Evolutionary conservation across 306 rosid species (phyloP), one percentile per base, ranked within the genome.

Genomic region (Sesbania bispinosa): DNA sequence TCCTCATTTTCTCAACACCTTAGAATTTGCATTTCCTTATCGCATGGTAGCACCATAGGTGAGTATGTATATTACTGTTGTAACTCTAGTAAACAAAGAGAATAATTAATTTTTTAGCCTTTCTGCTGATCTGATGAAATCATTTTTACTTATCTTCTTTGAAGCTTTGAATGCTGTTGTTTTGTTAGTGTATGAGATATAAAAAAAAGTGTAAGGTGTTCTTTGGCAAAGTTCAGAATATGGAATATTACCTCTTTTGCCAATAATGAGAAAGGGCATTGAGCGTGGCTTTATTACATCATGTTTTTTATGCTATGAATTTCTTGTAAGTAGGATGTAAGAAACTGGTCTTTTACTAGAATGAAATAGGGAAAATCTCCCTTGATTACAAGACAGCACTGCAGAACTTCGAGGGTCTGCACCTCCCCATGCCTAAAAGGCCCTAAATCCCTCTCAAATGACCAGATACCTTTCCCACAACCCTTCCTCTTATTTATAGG

Each of bases 21-120:
- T 67, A 7, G 35, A 50, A 53, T 33, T 73, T 67, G 21, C 60
- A 51, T 66, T 45, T 63, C 75, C 47, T 27, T 43, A 18, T 27
- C 67, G 73, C 46, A 18, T 11, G 4, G 38, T 61, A 29, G 38
- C 15, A 16, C 76, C 32, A 15, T 46, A 27, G 62, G 6, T 29
- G 19, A 21, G 45, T 54, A 32, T 14, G 4, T n/a, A 19, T 18
- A 38, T 30, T 36, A 60, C 13, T 69, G 26, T 36, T 36, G 18
- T 41, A 41, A 20, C 41, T 62, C 69, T 8, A 24, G 19, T 33
- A 66, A 19, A 26, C 23, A 54, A 51, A 23, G 4, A n/a, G 21
- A 6, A 15, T 14, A 4, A 16, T n/a, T 14, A 4, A 20, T 4
- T 24, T 57, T 43, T 57, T 10, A 59, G 10, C n/a, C 58, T 58